Conservation (phyloP, 2,329 filamentous ascomycete species). For the Ophiostoma montium region DNA sequence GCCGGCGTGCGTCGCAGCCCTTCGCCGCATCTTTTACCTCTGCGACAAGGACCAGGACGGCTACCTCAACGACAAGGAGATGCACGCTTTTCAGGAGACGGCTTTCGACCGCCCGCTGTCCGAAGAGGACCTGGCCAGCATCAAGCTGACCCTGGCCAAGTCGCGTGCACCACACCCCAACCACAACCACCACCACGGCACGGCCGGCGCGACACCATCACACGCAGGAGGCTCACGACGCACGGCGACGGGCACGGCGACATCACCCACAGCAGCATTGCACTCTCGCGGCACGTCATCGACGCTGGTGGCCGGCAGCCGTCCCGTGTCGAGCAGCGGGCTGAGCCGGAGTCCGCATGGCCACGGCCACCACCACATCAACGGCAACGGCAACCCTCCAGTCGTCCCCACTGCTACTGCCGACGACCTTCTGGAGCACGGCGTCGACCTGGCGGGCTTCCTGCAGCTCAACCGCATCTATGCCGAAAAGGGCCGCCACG, state of each 20-base stretch:
- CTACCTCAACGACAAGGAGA: slow-evolving; percentile 74
- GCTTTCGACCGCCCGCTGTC: slow-evolving; percentile 84
- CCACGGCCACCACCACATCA: too few species aligned
- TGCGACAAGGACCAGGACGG: slow-evolving; percentile 96
- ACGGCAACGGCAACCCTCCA: too few species aligned
- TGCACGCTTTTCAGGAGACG: slow-evolving; percentile 78
- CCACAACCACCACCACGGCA: background rate
- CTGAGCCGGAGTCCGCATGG: background rate
- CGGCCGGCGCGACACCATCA: background rate
- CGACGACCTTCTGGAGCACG: slow-evolving; percentile 30
- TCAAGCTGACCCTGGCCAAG: slow-evolving; percentile 75
- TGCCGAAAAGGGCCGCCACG: slow-evolving; percentile 91
- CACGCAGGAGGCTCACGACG: slow-evolving; percentile 27
- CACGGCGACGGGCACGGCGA: slow-evolving; percentile 38
- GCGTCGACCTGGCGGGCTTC: slow-evolving; percentile 74
- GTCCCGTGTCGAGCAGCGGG: slow-evolving; percentile 5
- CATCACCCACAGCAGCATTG: background rate
- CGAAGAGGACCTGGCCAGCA: slow-evolving; percentile 70
- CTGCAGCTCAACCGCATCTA: slow-evolving; percentile 89
- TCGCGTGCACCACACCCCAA: slow-evolving; percentile 17
- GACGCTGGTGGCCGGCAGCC: slow-evolving; percentile 2
- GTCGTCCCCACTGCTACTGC: background rate
- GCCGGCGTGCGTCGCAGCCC: slow-evolving; percentile 70
- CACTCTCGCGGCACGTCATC: background rate
- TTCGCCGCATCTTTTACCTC: slow-evolving; percentile 86